Percentiles rank a stretch among this genome's conserved stretches.
These are phyloP conservation scores for Closterium sp. DNA, from an alignment of 139 green algal genomes.

Conservation along the genomic window DNA sequence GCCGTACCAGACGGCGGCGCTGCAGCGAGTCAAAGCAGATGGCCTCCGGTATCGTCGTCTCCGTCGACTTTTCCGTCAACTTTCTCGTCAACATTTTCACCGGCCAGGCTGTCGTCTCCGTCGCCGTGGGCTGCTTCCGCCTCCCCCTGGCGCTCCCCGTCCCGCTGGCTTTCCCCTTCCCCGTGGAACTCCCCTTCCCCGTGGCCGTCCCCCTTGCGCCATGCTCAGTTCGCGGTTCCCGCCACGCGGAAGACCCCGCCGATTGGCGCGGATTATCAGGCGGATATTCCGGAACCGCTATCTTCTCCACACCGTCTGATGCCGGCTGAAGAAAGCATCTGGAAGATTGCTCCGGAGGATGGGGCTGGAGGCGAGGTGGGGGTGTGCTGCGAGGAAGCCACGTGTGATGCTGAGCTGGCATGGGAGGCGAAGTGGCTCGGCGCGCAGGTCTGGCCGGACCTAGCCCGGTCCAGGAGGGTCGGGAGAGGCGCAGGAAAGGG, in stretches of 20 bases:
- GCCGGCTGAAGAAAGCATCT: neutral
- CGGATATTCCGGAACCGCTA: neutral
- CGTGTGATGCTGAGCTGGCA: neutral
- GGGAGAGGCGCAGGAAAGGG: neutral
- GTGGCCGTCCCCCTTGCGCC: neutral
- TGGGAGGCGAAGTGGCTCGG: conserved; percentile 18
- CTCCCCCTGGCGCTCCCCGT: neutral
- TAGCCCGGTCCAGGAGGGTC: neutral
- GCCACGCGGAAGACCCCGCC: neutral
- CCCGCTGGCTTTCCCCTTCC: neutral
- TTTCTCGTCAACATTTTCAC: neutral
- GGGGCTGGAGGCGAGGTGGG: neutral
- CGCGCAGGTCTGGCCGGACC: conserved; percentile 14
- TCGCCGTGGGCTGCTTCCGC: neutral
- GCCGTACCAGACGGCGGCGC: neutral
- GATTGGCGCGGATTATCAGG: neutral
- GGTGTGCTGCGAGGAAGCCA: neutral
- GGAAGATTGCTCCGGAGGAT: neutral
- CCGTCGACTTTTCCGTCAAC: neutral
- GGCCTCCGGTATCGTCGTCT: neutral
- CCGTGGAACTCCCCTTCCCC: neutral
- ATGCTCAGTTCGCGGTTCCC: neutral
- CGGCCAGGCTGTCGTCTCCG: neutral
- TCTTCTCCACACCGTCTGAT: neutral
- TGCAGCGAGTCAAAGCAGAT: neutral